A percentile compares a stretch with the other conserved stretches of the same genome.
Evolutionary conservation across 441 rosid species (phyloP).

Genomic region (Pelargonium cotyledonis): DNA sequence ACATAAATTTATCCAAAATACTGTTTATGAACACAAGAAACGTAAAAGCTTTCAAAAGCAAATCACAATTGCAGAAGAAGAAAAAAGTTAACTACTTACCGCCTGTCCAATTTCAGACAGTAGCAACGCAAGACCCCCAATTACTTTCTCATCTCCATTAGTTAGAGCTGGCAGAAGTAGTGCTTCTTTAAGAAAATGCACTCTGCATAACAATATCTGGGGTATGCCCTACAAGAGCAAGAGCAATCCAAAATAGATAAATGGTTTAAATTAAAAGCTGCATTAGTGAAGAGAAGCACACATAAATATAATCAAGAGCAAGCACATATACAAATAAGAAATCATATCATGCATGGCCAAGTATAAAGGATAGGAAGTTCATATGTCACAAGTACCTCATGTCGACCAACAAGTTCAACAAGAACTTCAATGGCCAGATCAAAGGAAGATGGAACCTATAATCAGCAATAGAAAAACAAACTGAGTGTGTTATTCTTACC

Average conservation of each 20-base stretch:
- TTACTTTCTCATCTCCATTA: constrained; percentile 62
- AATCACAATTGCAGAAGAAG: constrained; percentile 13
- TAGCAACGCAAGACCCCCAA: constrained; percentile 81
- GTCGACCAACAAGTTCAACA: constrained; percentile 77
- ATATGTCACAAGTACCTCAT: constrained; percentile 50
- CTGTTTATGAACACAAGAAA: background rate
- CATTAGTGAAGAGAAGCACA: background rate
- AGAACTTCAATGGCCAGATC: constrained; percentile 91
- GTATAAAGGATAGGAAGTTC: background rate
- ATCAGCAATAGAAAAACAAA: constrained; percentile 22
- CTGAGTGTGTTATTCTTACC: constrained; percentile 2
- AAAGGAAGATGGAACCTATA: constrained; percentile 68
- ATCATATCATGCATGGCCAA: background rate
- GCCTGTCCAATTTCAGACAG: constrained; percentile 98
- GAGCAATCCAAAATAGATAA: constrained; percentile 14
- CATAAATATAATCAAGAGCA: background rate
- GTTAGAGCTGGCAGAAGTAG: constrained; percentile 76
- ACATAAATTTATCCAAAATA: background rate
- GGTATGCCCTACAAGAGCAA: constrained; percentile 71
- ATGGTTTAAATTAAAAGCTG: background rate
- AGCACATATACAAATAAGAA: background rate
- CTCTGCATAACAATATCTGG: constrained; percentile 68
- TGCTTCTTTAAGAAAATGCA: constrained; percentile 69
- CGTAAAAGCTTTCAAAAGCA: background rate
- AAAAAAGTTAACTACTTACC: constrained; percentile 40